phyloP scores from a whole-genome alignment of 139 green algal genomes.

The Pseudopediastrum boryanum region DNA sequence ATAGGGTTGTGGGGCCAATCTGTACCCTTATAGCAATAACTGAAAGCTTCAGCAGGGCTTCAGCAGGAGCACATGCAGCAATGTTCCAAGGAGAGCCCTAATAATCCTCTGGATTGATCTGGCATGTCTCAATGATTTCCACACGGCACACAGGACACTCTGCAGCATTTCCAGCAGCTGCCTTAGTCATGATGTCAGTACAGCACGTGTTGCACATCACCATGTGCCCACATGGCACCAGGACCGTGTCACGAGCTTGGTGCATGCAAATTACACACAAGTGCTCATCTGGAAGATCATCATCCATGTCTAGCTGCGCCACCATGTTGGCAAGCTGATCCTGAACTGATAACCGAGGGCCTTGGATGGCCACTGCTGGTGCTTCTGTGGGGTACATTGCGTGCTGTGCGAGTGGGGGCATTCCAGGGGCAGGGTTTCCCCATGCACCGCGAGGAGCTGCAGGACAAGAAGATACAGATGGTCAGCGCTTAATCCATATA shows the following conservation, averaged over 20 bases:
- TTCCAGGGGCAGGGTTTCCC: no score
- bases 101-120: not conserved
- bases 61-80: no score
- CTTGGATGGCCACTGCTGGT: not conserved
- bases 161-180: no score
- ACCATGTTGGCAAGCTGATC: constrained; percentile 12
- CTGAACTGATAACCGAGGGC: not conserved
- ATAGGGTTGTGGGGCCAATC: no score
- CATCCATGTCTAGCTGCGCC: constrained; percentile 14
- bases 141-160: constrained; percentile 37
- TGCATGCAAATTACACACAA: constrained; percentile 59
- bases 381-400: not conserved
- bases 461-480: no score
- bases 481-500: no score
- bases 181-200: not conserved
- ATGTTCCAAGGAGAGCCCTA: no score
- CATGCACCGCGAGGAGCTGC: no score
- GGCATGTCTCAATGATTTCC: constrained; percentile 20
- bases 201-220: constrained; percentile 51
- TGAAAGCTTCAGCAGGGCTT: no score
- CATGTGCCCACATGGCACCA: constrained; percentile 59
- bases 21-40: no score
- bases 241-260: constrained; percentile 33
- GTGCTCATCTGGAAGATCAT: constrained; percentile 30
- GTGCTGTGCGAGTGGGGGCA: no score